These are phyloP conservation scores for Darksidea phi DNA, from an alignment of 495 filamentous ascomycete genomes.

Conservation along the genomic window DNA sequence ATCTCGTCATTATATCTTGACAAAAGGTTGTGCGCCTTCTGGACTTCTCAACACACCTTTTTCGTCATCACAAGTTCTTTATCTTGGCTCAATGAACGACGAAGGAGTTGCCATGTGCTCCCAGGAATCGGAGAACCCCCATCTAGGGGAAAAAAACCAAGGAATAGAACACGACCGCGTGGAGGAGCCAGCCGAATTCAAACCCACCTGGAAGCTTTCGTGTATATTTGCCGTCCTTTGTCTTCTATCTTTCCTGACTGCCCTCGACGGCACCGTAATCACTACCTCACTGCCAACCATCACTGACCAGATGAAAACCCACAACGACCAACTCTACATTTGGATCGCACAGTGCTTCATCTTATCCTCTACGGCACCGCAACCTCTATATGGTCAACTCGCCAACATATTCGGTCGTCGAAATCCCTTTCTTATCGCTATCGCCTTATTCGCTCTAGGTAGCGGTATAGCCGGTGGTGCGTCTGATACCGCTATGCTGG, in stretches of 20 bases:
- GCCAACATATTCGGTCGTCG: constrained; percentile 32
- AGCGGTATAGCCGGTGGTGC: constrained; percentile 22
- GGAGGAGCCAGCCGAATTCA: no score
- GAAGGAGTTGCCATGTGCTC: no score
- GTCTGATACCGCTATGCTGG: constrained; percentile 10
- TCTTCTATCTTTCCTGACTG: constrained; percentile 40
- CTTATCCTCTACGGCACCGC: constrained; percentile 35
- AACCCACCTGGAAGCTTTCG: constrained; percentile 44
- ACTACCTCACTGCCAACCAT: constrained; percentile 49
- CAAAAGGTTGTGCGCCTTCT: no score
- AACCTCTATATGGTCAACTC: constrained; percentile 27
- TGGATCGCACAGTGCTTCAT: constrained; percentile 49
- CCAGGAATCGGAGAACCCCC: no score
- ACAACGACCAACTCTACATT: constrained; percentile 45
- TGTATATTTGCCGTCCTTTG: constrained; percentile 44
- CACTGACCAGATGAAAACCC: no score
- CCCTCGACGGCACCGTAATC: constrained; percentile 47
- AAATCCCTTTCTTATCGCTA: constrained; percentile 5
- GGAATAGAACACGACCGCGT: no score
- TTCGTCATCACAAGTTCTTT: no score
- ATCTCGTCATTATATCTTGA: no score
- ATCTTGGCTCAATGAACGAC: no score
- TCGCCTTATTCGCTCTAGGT: constrained; percentile 22
- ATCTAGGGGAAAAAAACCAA: no score
- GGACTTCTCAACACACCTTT: no score